Evolutionary conservation across 805 yeast species (phyloP), one percentile per base, ranked within the genome.

Genomic region (Lachancea lanzarotensis): DNA sequence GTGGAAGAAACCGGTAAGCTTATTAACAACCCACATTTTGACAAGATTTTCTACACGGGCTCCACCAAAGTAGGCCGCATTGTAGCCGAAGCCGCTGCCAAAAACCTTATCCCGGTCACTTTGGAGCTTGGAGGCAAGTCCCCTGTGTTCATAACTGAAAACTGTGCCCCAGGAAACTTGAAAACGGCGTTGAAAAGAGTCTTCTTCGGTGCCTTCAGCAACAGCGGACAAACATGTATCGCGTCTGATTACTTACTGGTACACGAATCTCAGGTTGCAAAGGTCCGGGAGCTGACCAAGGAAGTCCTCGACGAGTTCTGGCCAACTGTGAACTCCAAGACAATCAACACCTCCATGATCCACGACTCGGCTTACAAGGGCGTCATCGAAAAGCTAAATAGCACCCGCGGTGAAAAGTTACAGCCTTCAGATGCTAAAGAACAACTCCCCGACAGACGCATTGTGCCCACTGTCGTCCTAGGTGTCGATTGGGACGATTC

Each of bases 71-170:
- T 89, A 22, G 98, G 96, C 17, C 77, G 74, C 30, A 77, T 86
- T 42, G 78, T 91, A 29, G 82, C 91, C 20, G 68, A 71, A 47
- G 84, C 84, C 37, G 96, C 97, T 1, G 93, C 91, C n/a, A 79
- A 85, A 65, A 75, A 77, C 17, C 71, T 90, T 52, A 87, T 95
- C 1, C 97, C 97, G 0, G 75, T 75, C 10, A 66, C 84, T 8
- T 72, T 90, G 49, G 98, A 90, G 66, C 71, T 90, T 37, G 97
- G 98, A 43, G 98, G 98, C 4, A 91, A 91, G 63, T 82, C 91
- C 7, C 98, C 98, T 0, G 84, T 78, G 1, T 74, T 89, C 54
- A 68, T 90, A 10, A 74, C 88, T 42, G 73, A 68, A 38, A 70
- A 69, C 50, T 66, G 73, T 40, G 67, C 67, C 12, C 69, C 71